phyloP scores from a whole-genome alignment of 2,329 filamentous ascomycete species.

The Lachnellula willkommii region DNA sequence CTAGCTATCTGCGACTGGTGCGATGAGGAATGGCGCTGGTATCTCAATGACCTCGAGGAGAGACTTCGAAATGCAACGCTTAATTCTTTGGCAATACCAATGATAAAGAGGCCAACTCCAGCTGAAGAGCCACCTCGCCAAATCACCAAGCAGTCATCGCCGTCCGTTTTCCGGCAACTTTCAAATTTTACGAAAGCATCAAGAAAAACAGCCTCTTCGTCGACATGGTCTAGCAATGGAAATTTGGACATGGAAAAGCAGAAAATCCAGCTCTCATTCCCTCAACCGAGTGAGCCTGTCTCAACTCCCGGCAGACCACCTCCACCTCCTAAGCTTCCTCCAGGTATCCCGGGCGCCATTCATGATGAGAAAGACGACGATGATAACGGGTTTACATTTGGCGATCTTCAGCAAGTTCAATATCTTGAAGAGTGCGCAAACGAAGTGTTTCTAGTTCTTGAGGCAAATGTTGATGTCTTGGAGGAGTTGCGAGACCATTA shows the following conservation, averaged over 20 bases:
- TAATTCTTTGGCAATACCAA: neutral
- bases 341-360: neutral
- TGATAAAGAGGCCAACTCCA: neutral
- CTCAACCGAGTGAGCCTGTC: neutral
- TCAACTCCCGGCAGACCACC: neutral
- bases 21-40: slow-evolving; percentile 37
- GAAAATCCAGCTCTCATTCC: neutral
- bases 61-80: slow-evolving; percentile 18
- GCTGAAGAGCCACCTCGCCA: neutral
- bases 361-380: neutral
- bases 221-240: neutral
- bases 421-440: slow-evolving; percentile 35
- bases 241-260: neutral
- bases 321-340: neutral
- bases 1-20: slow-evolving; percentile 33
- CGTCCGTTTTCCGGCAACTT: neutral
- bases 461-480: slow-evolving; percentile 32
- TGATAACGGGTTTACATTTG: slow-evolving; percentile 16
- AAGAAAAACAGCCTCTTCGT: neutral
- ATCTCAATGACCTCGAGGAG: slow-evolving; percentile 34
- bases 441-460: slow-evolving; percentile 31
- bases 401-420: slow-evolving; percentile 32
- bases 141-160: neutral
- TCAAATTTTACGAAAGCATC: neutral
- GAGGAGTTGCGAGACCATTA: slow-evolving; percentile 22